phyloP scores from a whole-genome alignment of 352 stramenopile genomes.

The Phytopythium kandeliae region DNA sequence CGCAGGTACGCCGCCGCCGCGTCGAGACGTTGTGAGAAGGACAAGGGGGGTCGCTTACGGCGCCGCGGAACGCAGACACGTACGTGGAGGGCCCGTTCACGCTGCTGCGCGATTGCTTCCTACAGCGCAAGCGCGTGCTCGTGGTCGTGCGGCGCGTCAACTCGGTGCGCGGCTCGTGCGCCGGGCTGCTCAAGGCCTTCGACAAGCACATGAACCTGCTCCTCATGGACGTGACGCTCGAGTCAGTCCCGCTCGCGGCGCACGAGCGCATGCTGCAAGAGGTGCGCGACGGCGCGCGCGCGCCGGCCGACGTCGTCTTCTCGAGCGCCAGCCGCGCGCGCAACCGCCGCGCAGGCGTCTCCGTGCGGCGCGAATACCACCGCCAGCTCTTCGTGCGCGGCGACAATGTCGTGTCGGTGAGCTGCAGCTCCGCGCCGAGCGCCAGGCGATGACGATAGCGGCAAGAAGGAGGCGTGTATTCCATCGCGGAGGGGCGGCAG shows the following conservation, averaged over 20 bases:
- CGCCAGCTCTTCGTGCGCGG: conserved; percentile 91
- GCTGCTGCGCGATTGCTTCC: conserved; percentile 74
- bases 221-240: conserved; percentile 86
- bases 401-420: conserved; percentile 87
- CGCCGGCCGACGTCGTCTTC: conserved; percentile 24
- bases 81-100: conserved; percentile 84
- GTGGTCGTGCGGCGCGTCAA: conserved; percentile 90
- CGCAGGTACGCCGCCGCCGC: conserved; percentile 23
- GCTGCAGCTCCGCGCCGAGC: conserved; percentile 25
- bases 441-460: conserved; percentile 10
- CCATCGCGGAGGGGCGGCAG: not conserved
- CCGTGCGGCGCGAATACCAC: conserved; percentile 33
- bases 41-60: no score
- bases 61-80: conserved; percentile 45
- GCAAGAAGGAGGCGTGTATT: conserved; percentile 1
- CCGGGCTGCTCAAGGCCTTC: conserved; percentile 90
- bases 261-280: conserved; percentile 30
- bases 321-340: conserved; percentile 32
- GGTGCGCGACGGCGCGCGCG: conserved; percentile 19
- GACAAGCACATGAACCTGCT: conserved; percentile 96
- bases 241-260: conserved; percentile 32
- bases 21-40: no score
- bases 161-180: conserved; percentile 87
- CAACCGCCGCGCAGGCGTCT: conserved; percentile 31
- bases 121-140: conserved; percentile 69